Conservation (phyloP, 176 grass and related monocot genomes). For the Phoenix roebelenii region DNA sequence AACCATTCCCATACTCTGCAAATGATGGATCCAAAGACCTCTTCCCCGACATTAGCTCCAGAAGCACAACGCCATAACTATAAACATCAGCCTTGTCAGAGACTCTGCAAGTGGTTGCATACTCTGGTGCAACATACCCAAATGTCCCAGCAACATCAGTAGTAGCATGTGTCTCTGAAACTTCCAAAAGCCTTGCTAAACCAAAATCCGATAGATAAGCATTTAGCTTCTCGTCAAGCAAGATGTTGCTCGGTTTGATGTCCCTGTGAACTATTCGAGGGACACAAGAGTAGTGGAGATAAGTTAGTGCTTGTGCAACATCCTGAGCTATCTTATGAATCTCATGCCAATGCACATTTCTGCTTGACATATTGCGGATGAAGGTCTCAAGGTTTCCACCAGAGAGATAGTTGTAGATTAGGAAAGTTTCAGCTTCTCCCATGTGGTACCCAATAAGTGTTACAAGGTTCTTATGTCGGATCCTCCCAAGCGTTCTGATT, state of each 20-base stretch:
- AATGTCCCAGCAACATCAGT: conserved; percentile 75
- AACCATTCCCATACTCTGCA: conserved; percentile 48
- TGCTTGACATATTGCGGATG: conserved; percentile 43
- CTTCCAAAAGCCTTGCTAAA: conserved; percentile 55
- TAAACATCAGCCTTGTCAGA: conserved; percentile 69
- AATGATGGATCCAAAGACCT: conserved; percentile 63
- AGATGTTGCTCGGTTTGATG: conserved; percentile 65
- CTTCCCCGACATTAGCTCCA: conserved; percentile 68
- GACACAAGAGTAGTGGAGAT: conserved; percentile 46
- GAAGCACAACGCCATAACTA: conserved; percentile 48
- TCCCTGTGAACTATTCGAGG: conserved; percentile 58
- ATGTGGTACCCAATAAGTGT: conserved; percentile 61
- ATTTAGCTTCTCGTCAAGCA: conserved; percentile 49
- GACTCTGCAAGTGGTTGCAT: conserved; percentile 56
- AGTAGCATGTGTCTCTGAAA: conserved; percentile 51
- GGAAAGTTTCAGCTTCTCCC: conserved; percentile 48
- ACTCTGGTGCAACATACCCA: conserved; percentile 62
- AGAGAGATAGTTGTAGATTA: conserved; percentile 61
- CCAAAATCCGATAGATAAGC: conserved; percentile 71
- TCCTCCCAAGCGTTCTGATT: conserved; percentile 50
- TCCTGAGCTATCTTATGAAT: conserved; percentile 50
- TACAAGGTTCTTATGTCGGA: conserved; percentile 57
- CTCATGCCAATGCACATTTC: conserved; percentile 32
- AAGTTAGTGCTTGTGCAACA: conserved; percentile 44
- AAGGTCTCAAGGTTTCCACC: conserved; percentile 52